Evolutionary conservation across 2,329 filamentous ascomycete genomes (phyloP), one percentile per base, ranked within the genome.

Genomic region (Periconia digitata): DNA sequence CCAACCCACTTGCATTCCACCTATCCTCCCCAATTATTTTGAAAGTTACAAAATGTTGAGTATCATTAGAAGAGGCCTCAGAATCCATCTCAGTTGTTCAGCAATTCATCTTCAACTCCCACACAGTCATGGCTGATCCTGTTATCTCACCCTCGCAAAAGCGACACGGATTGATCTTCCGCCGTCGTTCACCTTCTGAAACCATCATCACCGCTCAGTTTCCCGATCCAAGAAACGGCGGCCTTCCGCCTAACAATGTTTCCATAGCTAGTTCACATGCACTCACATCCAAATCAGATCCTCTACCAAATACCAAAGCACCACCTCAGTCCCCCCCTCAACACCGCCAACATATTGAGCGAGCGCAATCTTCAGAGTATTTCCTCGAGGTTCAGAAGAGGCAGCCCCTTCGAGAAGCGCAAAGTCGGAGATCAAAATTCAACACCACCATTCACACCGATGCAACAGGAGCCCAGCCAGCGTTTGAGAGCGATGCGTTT

Each of bases 401-500:
- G 8, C 46, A 47, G 0, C 49, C 52, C 6, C 50, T 46, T 10
- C 48, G 54, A 39, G 54, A 51, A 22, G 60, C 60, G 5, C 53
- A 50, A 8, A 67, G 61, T 40, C 51, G 59, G 23, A 68, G 64
- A 35, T 64, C 54, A 3, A 55, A 55, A 6, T 43, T 16, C 36
- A 50, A 58, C 34, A 56, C 58, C 1, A 66, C 59, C 0, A 68
- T 69, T 17, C 45, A 49, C 20, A 68, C 66, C 2, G 60, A 69
- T 24, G 55, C 59, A 0, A 60, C 58, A 1, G 55, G 57, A 17
- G 51, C 53, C 1, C 59, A 63, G 3, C 57, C 59, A 6, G 56
- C 59, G 2, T 70, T 70, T 42, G 63, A 70, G 43, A 67, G 63
- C 43, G 66, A 70, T 45, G 62, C 63, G 0, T 70, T 67, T 35